These are phyloP conservation scores for Rhizopogon roseolus DNA, from an alignment of 768 basidiomycete genomes.

Conservation along the genomic window DNA sequence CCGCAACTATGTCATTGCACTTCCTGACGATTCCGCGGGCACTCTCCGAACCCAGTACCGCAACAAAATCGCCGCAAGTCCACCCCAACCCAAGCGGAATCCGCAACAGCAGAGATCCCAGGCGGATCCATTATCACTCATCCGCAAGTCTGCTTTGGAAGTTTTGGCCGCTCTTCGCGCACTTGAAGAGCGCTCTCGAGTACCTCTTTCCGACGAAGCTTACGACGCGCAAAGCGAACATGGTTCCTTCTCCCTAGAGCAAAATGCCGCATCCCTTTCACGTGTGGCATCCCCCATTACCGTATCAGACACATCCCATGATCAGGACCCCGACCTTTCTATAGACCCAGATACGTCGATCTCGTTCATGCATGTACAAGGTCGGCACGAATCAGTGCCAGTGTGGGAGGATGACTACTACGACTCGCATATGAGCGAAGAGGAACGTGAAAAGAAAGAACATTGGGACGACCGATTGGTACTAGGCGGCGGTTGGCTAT, in stretches of 20 bases:
- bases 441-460: slow-evolving; percentile 54
- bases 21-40: slow-evolving; percentile 69
- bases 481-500: slow-evolving; percentile 79
- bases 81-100: slow-evolving; percentile 29
- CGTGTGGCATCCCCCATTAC: slow-evolving; percentile 40
- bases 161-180: slow-evolving; percentile 76
- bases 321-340: slow-evolving; percentile 20
- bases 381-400: slow-evolving; percentile 57
- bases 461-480: slow-evolving; percentile 81
- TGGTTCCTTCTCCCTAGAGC: slow-evolving; percentile 28
- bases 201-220: slow-evolving; percentile 77
- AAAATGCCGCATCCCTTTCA: slow-evolving; percentile 31
- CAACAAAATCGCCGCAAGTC: slow-evolving; percentile 36
- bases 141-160: slow-evolving; percentile 78
- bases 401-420: slow-evolving; percentile 71
- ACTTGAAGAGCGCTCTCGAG: slow-evolving; percentile 72
- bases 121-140: slow-evolving; percentile 58
- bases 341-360: slow-evolving; percentile 59
- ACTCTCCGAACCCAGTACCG: slow-evolving; percentile 56
- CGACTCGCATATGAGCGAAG: slow-evolving; percentile 41
- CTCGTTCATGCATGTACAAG: slow-evolving; percentile 68
- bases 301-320: slow-evolving; percentile 33
- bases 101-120: slow-evolving; percentile 28
- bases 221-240: slow-evolving; percentile 79
- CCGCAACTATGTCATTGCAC: slow-evolving; percentile 76